Evolutionary conservation across 1,284 basidiomycete genomes (phyloP).

Genomic region (Athelia psychrophila): DNA sequence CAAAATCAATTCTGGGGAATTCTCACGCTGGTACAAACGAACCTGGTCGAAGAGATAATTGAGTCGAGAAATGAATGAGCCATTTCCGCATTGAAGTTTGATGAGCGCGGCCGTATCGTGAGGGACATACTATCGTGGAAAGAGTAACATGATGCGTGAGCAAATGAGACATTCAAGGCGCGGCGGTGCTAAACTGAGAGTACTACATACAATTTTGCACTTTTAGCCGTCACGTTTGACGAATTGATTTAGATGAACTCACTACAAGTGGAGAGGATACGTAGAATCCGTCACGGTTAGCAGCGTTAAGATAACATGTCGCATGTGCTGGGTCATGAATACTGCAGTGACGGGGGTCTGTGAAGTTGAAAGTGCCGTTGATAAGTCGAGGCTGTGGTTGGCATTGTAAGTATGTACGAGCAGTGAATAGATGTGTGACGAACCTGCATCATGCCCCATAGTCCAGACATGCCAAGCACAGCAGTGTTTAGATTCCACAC

Average conservation of each 20-base stretch:
- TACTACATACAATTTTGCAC: constrained; percentile 28
- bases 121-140: constrained; percentile 44
- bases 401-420: not conserved
- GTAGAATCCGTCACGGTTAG: constrained; percentile 61
- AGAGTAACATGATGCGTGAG: no score
- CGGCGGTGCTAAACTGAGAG: constrained; percentile 34
- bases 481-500: constrained; percentile 58
- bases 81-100: constrained; percentile 51
- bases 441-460: constrained; percentile 52
- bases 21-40: constrained; percentile 3
- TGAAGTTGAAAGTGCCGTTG: constrained; percentile 61
- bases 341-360: constrained; percentile 66
- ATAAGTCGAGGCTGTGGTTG: constrained; percentile 46
- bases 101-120: constrained; percentile 63
- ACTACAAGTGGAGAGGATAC: constrained; percentile 62
- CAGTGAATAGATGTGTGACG: constrained; percentile 2
- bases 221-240: not conserved
- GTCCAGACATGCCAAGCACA: constrained; percentile 39
- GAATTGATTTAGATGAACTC: constrained; percentile 15
- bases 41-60: constrained; percentile 55
- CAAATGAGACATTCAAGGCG: constrained; percentile 8
- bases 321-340: constrained; percentile 53
- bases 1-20: not conserved
- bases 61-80: constrained; percentile 50
- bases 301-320: constrained; percentile 60